Evolutionary conservation across 2,329 filamentous ascomycete genomes (phyloP), one percentile per base, ranked within the genome.

Genomic region (Cladophialophora immunda): DNA sequence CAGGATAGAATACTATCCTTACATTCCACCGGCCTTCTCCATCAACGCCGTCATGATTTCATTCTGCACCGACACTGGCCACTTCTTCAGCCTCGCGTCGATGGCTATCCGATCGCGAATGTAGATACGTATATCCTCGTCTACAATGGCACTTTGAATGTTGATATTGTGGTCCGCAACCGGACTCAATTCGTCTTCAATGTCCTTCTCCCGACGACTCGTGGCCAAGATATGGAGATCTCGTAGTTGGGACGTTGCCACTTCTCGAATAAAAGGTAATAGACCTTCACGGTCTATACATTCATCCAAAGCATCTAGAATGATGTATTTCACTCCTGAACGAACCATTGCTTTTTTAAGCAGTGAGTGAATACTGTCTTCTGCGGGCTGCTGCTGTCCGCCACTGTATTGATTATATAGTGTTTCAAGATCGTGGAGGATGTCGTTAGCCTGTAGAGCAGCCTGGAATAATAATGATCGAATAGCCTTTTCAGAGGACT

Each of bases 31-130:
- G 4, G 69, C 57, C 60, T 69, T 72, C 13, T 30, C 59, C 75
- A 76, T 75, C 73, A 76, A 71, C 71, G 74, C 54, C 19, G 19
- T 55, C 32, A 25, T 56, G n/a, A 71, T 70, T 30, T 68, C 64
- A n/a, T 63, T 30, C 53, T 53, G 52, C 1, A 68, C 53, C 6
- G 61, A 30, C 13, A 30, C 27, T 27, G 62, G 54, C 64, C 58
- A 63, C 36, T 34, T 58, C 62, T 68, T 58, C 34, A 72, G 45
- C 32, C 61, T 66, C 1, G 34, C 2, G 34, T 70, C 68, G 17
- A 15, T 62, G 6, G 32, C 30, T 4, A 72, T 52, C 22, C 47
- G 61, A 58, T 68, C 60, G n/a, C 57, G 57, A 56, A 71, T 58
- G 57, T 70, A 70, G 8, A 66, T 15, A 25, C 27, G 25, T 52